phyloP scores from a whole-genome alignment of 169 alveolate genomes.

The Plasmodium gonderi region DNA sequence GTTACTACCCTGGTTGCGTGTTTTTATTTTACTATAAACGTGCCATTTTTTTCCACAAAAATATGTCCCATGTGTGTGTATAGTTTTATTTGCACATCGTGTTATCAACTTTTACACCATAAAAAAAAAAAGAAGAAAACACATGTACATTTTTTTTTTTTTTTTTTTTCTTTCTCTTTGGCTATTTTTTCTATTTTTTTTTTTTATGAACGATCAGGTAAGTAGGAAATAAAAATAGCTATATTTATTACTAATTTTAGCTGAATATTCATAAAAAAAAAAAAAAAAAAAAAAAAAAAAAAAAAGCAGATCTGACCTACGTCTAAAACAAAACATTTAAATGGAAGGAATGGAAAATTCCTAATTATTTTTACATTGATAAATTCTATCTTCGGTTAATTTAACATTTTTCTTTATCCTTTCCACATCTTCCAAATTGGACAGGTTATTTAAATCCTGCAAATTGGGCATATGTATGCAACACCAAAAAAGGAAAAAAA shows the following conservation, averaged over 20 bases:
- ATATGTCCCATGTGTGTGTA: conserved; percentile 26
- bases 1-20: not conserved
- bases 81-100: conserved; percentile 33
- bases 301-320: not conserved
- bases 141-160: not conserved
- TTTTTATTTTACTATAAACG: not conserved
- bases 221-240: not conserved
- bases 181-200: too few species aligned
- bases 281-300: conserved; percentile 2
- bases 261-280: not conserved
- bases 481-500: not conserved
- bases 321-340: not conserved
- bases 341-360: not conserved
- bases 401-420: conserved; percentile 14
- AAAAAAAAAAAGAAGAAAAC: conserved; percentile 6
- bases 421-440: conserved; percentile 1
- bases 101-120: not conserved
- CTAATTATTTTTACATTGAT: conserved; percentile 1
- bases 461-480: not conserved
- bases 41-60: not conserved
- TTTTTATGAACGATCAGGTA: conserved; percentile 29
- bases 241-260: not conserved
- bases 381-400: conserved; percentile 25
- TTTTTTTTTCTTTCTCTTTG: too few species aligned
- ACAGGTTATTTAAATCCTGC: not conserved